These are phyloP conservation scores for Apiotrichum siamense DNA, from an alignment of 1,284 basidiomycete species.

Conservation along the genomic window DNA sequence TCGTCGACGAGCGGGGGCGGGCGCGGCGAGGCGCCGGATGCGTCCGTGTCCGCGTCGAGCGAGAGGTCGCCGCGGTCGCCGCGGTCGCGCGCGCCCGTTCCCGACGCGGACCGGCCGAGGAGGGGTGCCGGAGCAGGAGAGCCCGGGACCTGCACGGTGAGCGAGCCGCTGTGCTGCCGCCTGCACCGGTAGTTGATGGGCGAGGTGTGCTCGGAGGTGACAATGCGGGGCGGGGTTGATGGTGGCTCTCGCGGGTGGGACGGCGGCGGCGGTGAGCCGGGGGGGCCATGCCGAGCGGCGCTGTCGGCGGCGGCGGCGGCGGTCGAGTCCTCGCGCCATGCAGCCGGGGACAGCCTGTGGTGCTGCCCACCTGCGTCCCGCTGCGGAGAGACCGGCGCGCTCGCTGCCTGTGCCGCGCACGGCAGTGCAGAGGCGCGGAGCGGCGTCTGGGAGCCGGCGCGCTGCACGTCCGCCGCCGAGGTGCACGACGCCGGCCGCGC, in stretches of 20 bases:
- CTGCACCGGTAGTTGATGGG: neutral
- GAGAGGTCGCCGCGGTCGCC: neutral
- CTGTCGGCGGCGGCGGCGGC: too few species aligned
- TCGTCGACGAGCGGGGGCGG: conserved; percentile 49
- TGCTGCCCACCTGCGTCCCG: too few species aligned
- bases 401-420: too few species aligned
- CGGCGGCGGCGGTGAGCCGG: too few species aligned
- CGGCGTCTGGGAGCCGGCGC: neutral
- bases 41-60: neutral
- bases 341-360: too few species aligned
- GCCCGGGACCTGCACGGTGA: conserved; percentile 15
- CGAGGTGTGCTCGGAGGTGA: too few species aligned
- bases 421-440: neutral
- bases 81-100: too few species aligned
- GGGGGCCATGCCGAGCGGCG: too few species aligned
- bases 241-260: too few species aligned
- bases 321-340: too few species aligned
- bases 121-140: neutral
- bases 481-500: neutral
- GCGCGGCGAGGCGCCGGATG: conserved; percentile 1
- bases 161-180: conserved; percentile 5
- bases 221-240: too few species aligned
- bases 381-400: too few species aligned
- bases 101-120: neutral
- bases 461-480: neutral